Conservation (phyloP, 257 asterid genomes). For the Ilex asprella region DNA sequence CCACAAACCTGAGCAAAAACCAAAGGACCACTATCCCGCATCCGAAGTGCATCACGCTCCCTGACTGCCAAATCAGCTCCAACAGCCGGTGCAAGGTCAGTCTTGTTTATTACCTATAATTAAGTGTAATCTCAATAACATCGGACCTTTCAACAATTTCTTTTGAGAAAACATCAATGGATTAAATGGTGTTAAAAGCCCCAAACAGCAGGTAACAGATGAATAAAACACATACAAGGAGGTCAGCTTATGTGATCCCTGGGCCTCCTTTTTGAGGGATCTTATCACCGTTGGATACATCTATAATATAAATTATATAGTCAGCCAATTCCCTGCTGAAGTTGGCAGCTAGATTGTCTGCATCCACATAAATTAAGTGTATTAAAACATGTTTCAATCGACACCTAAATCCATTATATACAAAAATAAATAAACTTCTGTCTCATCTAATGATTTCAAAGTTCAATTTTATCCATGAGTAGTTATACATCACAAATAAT, state of each 20-base stretch:
- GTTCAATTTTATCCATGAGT: too few relatives aligned
- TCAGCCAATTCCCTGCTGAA: conserved; percentile 97
- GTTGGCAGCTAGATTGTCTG: conserved; percentile 92
- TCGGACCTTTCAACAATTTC: neutral
- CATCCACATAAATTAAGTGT: conserved; percentile 10
- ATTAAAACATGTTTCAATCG: neutral
- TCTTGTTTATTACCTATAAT: conserved; percentile 83
- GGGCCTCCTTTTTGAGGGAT: conserved; percentile 99
- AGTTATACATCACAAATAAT: too few relatives aligned
- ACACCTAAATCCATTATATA: neutral
- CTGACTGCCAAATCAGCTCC: conserved; percentile 89
- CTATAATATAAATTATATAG: conserved; percentile 84
- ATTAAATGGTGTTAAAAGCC: neutral
- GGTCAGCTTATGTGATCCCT: conserved; percentile 96
- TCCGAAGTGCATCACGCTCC: conserved; percentile 94
- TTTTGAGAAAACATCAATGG: neutral
- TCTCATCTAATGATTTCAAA: too few relatives aligned
- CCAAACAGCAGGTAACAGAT: neutral
- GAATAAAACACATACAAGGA: conserved; percentile 52
- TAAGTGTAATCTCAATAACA: neutral
- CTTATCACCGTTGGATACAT: conserved; percentile 91
- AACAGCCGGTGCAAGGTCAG: conserved; percentile 80
- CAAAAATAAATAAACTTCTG: too few relatives aligned
- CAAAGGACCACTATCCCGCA: conserved; percentile 97
- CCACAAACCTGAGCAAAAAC: conserved; percentile 83